phyloP scores from a whole-genome alignment of 2,329 filamentous ascomycete species.

The Xylaria sp. region DNA sequence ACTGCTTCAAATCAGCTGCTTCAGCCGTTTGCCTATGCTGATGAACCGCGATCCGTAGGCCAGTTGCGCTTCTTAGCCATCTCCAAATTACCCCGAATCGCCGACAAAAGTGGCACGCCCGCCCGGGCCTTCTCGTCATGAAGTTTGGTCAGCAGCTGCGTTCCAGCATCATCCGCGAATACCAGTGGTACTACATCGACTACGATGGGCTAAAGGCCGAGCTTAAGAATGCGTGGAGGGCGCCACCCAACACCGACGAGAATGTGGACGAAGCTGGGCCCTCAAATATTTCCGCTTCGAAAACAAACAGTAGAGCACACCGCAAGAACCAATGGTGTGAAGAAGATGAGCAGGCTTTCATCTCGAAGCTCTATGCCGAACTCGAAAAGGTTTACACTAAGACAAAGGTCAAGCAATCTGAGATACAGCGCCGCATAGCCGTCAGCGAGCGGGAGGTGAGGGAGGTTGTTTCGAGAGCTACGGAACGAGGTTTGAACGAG shows the following conservation, averaged over 20 bases:
- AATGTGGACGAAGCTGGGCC: constrained; percentile 47
- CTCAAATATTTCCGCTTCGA: constrained; percentile 39
- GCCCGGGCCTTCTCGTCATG: constrained; percentile 65
- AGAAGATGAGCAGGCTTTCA: constrained; percentile 88
- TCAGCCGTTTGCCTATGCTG: constrained; percentile 51
- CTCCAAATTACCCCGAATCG: constrained; percentile 22
- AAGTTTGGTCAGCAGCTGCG: constrained; percentile 97
- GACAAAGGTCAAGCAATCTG: constrained; percentile 95
- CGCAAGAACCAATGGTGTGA: constrained; percentile 77
- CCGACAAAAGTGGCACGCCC: constrained; percentile 37
- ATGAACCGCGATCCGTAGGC: constrained; percentile 50
- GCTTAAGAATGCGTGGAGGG: constrained; percentile 74
- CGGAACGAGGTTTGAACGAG: constrained; percentile 62
- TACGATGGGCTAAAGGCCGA: constrained; percentile 92
- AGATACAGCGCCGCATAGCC: constrained; percentile 90
- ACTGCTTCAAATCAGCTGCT: background rate
- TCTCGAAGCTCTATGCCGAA: constrained; percentile 84
- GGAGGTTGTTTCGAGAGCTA: constrained; percentile 77
- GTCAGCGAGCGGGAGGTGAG: constrained; percentile 87
- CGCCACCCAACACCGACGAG: constrained; percentile 35
- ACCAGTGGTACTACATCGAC: constrained; percentile 97
- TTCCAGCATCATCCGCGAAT: constrained; percentile 94
- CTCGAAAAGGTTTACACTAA: constrained; percentile 98
- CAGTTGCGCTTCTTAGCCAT: constrained; percentile 31
- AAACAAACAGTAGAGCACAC: constrained; percentile 49